Conservation (phyloP, 2,329 filamentous ascomycete species). For the Phaeoacremonium minimum region DNA sequence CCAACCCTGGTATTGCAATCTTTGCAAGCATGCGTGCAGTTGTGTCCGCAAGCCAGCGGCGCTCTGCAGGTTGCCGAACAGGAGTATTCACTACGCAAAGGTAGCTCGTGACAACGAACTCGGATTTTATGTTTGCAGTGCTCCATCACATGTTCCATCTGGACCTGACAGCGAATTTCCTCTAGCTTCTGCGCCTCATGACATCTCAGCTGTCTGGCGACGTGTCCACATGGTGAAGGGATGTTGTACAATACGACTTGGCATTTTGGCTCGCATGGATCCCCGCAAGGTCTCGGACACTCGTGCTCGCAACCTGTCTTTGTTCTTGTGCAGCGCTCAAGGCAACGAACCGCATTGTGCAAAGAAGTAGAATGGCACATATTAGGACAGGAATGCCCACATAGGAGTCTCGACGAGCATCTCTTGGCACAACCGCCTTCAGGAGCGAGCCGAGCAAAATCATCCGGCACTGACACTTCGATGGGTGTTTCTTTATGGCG, state of each 20-base stretch:
- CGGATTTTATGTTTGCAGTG: slow-evolving; percentile 50
- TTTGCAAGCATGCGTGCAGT: slow-evolving; percentile 44
- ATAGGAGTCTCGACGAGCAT: slow-evolving; percentile 34
- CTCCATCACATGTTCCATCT: slow-evolving; percentile 42
- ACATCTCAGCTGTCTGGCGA: slow-evolving; percentile 23
- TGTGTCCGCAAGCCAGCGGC: slow-evolving; percentile 52
- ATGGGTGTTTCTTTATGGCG: slow-evolving; percentile 53
- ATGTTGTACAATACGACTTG: slow-evolving; percentile 21
- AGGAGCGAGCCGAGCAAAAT: slow-evolving; percentile 51
- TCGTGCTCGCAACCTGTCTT: slow-evolving; percentile 37
- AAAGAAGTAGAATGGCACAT: slow-evolving; percentile 41
- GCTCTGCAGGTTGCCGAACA: slow-evolving; percentile 45
- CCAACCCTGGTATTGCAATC: slow-evolving; percentile 36
- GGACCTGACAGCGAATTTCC: slow-evolving; percentile 40
- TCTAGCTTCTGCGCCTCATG: slow-evolving; percentile 37
- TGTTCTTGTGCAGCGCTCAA: slow-evolving; percentile 35
- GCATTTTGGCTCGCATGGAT: slow-evolving; percentile 33
- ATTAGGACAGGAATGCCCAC: not conserved
- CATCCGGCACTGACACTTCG: slow-evolving; percentile 45
- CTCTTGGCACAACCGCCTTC: slow-evolving; percentile 53
- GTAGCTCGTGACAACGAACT: slow-evolving; percentile 48
- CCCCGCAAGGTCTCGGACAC: slow-evolving; percentile 37
- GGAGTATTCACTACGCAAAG: no score
- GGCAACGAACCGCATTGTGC: slow-evolving; percentile 40
- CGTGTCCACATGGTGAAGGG: slow-evolving; percentile 37